Percentiles rank a stretch among this genome's conserved stretches.
Evolutionary conservation across 2,329 filamentous ascomycete genomes (phyloP).

Genomic region (Ceratocystis cubensis): DNA sequence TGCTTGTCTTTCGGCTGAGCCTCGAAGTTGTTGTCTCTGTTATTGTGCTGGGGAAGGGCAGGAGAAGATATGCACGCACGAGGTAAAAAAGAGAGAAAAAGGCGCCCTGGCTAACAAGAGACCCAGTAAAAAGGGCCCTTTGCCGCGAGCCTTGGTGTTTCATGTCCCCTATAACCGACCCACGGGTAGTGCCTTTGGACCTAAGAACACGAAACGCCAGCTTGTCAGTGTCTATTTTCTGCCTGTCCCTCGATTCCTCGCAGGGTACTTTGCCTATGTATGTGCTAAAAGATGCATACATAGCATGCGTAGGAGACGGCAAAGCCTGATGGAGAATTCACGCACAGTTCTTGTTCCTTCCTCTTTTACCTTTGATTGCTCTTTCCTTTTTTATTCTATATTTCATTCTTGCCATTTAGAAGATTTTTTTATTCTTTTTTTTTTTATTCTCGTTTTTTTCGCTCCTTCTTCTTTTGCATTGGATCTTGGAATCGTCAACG

Average conservation of each 20-base stretch:
- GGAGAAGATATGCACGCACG: background rate
- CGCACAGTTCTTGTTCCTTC: background rate
- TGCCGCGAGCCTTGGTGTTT: slow-evolving; percentile 16
- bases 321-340: background rate
- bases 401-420: background rate
- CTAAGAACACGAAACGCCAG: slow-evolving; percentile 14
- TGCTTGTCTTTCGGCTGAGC: no score
- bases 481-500: background rate
- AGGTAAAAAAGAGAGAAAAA: no score
- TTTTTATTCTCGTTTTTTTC: background rate
- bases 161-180: slow-evolving; percentile 10
- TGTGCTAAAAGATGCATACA: background rate
- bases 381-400: background rate
- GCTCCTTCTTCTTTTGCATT: background rate
- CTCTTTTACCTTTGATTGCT: background rate
- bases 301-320: background rate
- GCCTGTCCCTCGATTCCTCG: background rate
- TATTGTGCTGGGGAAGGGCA: background rate
- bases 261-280: background rate
- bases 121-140: background rate
- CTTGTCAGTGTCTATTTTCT: slow-evolving; percentile 2
- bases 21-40: no score
- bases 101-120: background rate
- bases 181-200: slow-evolving; percentile 10
- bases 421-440: background rate